These are phyloP conservation scores for Rhodotorula mucilaginosa DNA, from an alignment of 1,284 basidiomycete genomes.

Conservation along the genomic window DNA sequence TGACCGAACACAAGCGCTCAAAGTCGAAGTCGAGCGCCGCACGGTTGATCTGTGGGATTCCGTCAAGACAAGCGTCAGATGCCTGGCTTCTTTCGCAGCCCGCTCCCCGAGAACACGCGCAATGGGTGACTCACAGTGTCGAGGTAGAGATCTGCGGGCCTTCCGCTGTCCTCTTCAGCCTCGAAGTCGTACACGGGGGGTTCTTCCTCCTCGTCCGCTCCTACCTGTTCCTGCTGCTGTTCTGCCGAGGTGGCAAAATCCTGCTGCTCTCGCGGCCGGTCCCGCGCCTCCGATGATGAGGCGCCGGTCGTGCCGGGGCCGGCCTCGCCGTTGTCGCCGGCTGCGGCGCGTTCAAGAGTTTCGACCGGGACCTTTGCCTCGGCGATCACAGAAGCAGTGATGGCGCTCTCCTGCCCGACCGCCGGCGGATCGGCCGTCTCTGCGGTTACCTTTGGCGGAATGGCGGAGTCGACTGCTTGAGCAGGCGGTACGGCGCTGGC, in stretches of 20 bases:
- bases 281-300: no score
- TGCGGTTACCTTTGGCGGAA: neutral
- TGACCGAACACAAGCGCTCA: conserved; percentile 97
- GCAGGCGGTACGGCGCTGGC: neutral
- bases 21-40: conserved; percentile 95
- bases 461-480: neutral
- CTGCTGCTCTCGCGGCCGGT: neutral
- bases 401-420: neutral
- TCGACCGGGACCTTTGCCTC: conserved; percentile 3
- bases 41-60: conserved; percentile 68
- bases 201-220: conserved; percentile 29
- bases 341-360: neutral
- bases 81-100: no score
- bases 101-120: no score
- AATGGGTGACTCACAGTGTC: conserved; percentile 69
- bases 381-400: neutral
- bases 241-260: neutral
- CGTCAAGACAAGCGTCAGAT: no score
- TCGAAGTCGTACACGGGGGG: conserved; percentile 16
- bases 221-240: neutral
- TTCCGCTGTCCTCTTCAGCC: conserved; percentile 46
- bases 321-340: neutral
- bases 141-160: conserved; percentile 75
- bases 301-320: no score
- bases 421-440: neutral